These are phyloP conservation scores for Phytophthora macrochlamydospora DNA, from an alignment of 352 stramenopile species.

Conservation along the genomic window DNA sequence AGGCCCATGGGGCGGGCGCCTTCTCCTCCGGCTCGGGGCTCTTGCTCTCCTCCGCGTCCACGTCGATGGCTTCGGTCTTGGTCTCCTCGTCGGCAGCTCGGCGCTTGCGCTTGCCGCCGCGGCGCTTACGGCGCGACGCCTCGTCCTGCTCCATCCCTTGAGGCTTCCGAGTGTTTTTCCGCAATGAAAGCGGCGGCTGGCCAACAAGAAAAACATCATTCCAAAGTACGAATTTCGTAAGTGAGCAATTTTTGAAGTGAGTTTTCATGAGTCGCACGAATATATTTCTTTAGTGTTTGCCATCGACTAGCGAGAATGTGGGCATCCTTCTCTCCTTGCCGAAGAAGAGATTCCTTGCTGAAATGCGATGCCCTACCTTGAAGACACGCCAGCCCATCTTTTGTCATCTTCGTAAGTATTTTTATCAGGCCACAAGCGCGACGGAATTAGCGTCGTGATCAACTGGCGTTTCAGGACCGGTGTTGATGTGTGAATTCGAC, in stretches of 20 bases:
- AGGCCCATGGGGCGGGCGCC: constrained; percentile 53
- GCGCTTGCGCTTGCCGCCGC: constrained; percentile 46
- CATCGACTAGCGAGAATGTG: no score
- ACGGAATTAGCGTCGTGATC: constrained; percentile 19
- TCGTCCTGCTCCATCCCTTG: constrained; percentile 21
- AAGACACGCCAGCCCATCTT: no score
- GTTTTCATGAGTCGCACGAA: no score
- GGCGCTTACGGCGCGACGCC: constrained; percentile 20
- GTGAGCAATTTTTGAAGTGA: no score
- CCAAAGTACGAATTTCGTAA: background rate
- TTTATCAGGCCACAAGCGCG: background rate
- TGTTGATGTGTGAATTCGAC: background rate
- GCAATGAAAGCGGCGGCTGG: constrained; percentile 4
- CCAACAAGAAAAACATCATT: constrained; percentile 24
- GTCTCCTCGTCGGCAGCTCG: constrained; percentile 22
- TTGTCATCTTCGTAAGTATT: no score
- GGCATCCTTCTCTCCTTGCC: no score
- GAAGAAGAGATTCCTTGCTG: no score
- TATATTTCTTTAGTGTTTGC: no score
- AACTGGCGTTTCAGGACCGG: no score
- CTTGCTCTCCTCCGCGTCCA: constrained; percentile 5
- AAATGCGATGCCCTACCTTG: no score
- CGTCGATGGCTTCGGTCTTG: constrained; percentile 7
- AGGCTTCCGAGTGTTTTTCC: constrained; percentile 12
- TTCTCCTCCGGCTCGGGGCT: constrained; percentile 11